phyloP scores from a whole-genome alignment of 2,329 filamentous ascomycete species.

The Emericellopsis atlantica region DNA sequence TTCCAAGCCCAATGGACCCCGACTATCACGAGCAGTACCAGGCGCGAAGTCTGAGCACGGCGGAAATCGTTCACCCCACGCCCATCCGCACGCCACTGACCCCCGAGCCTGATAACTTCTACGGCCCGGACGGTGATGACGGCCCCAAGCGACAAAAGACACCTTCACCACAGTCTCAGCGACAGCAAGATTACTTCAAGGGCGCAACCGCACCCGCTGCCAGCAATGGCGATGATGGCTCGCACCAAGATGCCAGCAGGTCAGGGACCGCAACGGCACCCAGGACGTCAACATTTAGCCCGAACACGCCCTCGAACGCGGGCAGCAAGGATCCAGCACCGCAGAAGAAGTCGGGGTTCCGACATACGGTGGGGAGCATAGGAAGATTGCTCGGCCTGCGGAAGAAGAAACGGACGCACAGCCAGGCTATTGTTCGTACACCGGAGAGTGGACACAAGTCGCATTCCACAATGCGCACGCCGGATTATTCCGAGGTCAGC shows the following conservation, averaged over 20 bases:
- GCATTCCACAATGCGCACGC: too few relatives aligned
- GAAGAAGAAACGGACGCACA: slow-evolving; percentile 24
- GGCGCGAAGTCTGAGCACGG: too few relatives aligned
- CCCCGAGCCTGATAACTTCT: background rate
- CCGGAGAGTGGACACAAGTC: too few relatives aligned
- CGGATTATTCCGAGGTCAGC: too few relatives aligned
- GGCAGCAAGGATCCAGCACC: slow-evolving; percentile 20
- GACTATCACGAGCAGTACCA: slow-evolving; percentile 14
- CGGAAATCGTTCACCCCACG: too few relatives aligned
- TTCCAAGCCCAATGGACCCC: slow-evolving; percentile 33
- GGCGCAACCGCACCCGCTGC: too few relatives aligned
- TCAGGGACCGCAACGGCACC: too few relatives aligned
- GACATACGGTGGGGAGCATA: slow-evolving; percentile 26
- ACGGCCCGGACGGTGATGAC: too few relatives aligned
- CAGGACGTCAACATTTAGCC: slow-evolving; percentile 19
- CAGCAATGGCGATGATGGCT: too few relatives aligned
- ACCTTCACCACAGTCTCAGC: slow-evolving; percentile 25
- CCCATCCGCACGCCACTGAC: too few relatives aligned
- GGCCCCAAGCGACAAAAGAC: background rate
- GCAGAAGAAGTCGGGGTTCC: slow-evolving; percentile 45
- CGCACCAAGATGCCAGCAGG: too few relatives aligned
- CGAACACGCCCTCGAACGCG: slow-evolving; percentile 7
- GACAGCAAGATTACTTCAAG: slow-evolving; percentile 21
- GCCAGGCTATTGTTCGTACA: too few relatives aligned
- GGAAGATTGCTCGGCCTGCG: slow-evolving; percentile 46